phyloP scores from a whole-genome alignment of 495 filamentous ascomycete genomes.

The Hypoxylon fragiforme region DNA sequence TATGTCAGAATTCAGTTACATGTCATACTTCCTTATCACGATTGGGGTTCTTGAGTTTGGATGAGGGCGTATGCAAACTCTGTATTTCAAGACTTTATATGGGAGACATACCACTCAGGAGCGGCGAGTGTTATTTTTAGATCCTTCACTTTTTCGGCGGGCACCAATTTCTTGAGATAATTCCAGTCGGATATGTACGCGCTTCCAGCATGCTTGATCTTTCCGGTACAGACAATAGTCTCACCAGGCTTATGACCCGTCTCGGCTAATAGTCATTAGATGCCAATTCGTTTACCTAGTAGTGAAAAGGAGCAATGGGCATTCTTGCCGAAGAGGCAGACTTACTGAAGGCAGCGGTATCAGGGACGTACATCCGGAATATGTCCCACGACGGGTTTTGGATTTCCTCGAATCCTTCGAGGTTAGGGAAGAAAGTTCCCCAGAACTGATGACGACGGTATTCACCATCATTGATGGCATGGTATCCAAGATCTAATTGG shows the following conservation, averaged over 20 bases:
- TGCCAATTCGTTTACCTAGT: conserved; percentile 11
- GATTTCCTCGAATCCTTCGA: conserved; percentile 68
- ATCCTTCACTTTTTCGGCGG: conserved; percentile 57
- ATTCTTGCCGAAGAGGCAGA: conserved; percentile 30
- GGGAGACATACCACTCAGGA: conserved; percentile 57
- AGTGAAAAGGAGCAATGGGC: background rate
- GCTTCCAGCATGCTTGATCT: conserved; percentile 68
- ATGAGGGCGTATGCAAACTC: conserved; percentile 20
- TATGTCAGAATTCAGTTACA: conserved; percentile 30
- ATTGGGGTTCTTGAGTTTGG: too few species aligned
- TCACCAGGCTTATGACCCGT: conserved; percentile 67
- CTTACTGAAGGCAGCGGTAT: conserved; percentile 65
- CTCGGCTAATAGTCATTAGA: conserved; percentile 45
- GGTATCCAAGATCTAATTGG: conserved; percentile 66
- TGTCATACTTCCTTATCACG: too few species aligned
- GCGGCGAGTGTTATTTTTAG: conserved; percentile 66
- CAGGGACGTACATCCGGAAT: conserved; percentile 69
- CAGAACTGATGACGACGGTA: conserved; percentile 59
- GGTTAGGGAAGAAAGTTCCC: conserved; percentile 68
- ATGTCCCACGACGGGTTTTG: conserved; percentile 58
- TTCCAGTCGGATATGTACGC: conserved; percentile 67
- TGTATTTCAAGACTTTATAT: background rate
- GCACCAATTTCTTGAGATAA: conserved; percentile 61
- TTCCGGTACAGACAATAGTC: conserved; percentile 66
- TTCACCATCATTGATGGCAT: conserved; percentile 69